These are phyloP conservation scores for Prunus davidiana DNA, from an alignment of 306 rosid genomes.

Conservation along the genomic window DNA sequence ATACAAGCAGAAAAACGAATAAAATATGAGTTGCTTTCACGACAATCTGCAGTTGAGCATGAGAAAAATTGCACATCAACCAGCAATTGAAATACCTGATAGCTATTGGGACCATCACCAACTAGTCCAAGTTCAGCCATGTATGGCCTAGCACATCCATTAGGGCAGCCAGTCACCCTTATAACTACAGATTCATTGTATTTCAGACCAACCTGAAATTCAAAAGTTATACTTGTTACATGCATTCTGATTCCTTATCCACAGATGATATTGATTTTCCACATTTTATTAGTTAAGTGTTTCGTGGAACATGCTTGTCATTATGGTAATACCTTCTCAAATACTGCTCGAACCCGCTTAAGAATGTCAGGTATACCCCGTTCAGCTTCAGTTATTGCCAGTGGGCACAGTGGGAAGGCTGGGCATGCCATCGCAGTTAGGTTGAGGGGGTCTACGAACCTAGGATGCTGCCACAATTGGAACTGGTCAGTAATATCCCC, in stretches of 20 bases:
- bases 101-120: conserved; percentile 98
- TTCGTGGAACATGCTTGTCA: not conserved
- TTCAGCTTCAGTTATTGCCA: conserved; percentile 97
- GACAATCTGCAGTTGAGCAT: conserved; percentile 1
- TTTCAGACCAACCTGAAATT: conserved; percentile 84
- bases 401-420: conserved; percentile 92
- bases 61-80: not conserved
- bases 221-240: conserved; percentile 7
- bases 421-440: conserved; percentile 99
- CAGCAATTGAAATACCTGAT: conserved; percentile 62
- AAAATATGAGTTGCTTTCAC: conserved; percentile 3
- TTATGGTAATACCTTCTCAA: conserved; percentile 70
- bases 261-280: not conserved
- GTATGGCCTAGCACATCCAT: conserved; percentile 95
- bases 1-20: not conserved
- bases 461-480: conserved; percentile 65
- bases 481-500: conserved; percentile 21
- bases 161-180: conserved; percentile 94
- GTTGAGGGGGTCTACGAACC: conserved; percentile 87
- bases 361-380: conserved; percentile 90
- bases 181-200: conserved; percentile 83
- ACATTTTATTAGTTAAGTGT: not conserved
- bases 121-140: conserved; percentile 99
- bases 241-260: conserved; percentile 9
- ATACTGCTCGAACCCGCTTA: conserved; percentile 81